A percentile compares a stretch with the other conserved stretches of the same genome.
These are phyloP conservation scores for Pezicula rhizophila DNA, from an alignment of 2,329 filamentous ascomycete species.

Conservation along the genomic window DNA sequence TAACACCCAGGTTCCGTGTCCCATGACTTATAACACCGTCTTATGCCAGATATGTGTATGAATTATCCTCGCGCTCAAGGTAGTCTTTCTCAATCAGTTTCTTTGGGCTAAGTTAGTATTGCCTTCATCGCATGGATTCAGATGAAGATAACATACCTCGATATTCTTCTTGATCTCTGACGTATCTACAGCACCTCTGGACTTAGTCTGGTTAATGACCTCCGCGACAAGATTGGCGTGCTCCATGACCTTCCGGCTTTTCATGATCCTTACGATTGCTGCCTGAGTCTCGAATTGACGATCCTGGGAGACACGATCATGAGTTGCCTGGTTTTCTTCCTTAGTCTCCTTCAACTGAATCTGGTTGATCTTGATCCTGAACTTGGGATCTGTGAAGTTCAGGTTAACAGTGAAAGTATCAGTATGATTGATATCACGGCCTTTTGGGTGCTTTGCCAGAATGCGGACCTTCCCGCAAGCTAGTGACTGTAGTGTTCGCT, in stretches of 20 bases:
- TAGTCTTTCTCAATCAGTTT: constrained; percentile 89
- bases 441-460: constrained; percentile 77
- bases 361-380: constrained; percentile 96
- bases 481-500: constrained; percentile 87
- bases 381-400: constrained; percentile 71
- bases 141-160: constrained; percentile 54
- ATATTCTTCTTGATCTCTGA: constrained; percentile 94
- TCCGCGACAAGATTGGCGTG: constrained; percentile 86
- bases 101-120: constrained; percentile 21
- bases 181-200: constrained; percentile 77
- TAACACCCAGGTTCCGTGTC: not conserved
- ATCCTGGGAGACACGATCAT: constrained; percentile 83
- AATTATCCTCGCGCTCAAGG: constrained; percentile 68
- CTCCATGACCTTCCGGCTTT: constrained; percentile 79
- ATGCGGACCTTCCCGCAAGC: constrained; percentile 87
- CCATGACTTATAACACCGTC: too few relatives aligned
- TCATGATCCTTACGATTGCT: constrained; percentile 95
- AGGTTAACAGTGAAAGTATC: constrained; percentile 84
- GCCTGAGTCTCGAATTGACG: constrained; percentile 95
- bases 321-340: constrained; percentile 89
- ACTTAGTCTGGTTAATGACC: constrained; percentile 86
- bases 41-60: constrained; percentile 66
- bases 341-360: constrained; percentile 95
- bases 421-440: constrained; percentile 67
- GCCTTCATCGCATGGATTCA: not conserved